Evolutionary conservation across 441 rosid genomes (phyloP).

Genomic region (Populus tomentosa): DNA sequence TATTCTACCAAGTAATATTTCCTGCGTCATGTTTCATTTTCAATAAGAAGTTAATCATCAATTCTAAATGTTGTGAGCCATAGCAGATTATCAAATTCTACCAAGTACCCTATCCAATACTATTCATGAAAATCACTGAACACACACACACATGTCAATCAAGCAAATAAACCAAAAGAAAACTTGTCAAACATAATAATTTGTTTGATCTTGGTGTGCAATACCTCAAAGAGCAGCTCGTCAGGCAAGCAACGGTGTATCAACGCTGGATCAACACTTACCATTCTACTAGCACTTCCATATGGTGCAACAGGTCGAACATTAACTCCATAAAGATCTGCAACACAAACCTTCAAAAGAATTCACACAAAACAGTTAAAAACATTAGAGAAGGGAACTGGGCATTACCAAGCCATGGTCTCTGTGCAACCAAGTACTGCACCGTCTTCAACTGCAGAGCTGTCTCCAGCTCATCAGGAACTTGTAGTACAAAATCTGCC

Average conservation of each 20-base stretch:
- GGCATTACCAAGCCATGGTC: constrained; percentile 89
- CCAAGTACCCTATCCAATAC: neutral
- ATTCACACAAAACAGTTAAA: neutral
- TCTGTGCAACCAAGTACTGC: constrained; percentile 58
- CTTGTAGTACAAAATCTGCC: constrained; percentile 45
- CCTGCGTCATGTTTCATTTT: neutral
- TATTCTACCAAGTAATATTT: neutral
- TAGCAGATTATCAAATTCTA: neutral
- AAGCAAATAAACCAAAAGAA: neutral
- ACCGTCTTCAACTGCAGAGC: constrained; percentile 73
- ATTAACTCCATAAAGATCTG: constrained; percentile 91
- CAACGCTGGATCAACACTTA: constrained; percentile 60
- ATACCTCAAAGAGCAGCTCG: constrained; percentile 92
- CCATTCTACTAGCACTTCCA: constrained; percentile 66
- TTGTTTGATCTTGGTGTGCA: neutral
- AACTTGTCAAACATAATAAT: neutral
- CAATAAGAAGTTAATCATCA: neutral
- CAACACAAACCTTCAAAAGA: neutral
- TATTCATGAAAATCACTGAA: neutral
- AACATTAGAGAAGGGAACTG: neutral
- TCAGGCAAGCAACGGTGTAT: constrained; percentile 85
- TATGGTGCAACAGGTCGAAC: constrained; percentile 82
- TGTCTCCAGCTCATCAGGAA: constrained; percentile 79
- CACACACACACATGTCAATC: neutral
- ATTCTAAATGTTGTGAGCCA: neutral